Percentiles rank a stretch among this genome's conserved stretches.
These are phyloP conservation scores for Aspergillus sp. DNA, from an alignment of 2,329 filamentous ascomycete genomes.

Conservation along the genomic window DNA sequence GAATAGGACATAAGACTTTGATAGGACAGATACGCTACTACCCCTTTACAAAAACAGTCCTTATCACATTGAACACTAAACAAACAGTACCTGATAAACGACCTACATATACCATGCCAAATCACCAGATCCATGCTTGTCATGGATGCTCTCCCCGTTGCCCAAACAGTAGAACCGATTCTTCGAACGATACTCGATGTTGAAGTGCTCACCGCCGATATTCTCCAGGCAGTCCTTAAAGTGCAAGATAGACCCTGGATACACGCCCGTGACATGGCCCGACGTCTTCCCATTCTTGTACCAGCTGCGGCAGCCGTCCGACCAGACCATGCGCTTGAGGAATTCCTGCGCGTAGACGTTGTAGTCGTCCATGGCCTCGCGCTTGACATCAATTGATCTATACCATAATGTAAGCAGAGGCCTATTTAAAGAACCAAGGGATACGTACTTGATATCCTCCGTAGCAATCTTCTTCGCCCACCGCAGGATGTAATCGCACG, in stretches of 20 bases:
- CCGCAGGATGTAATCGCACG: slow-evolving; percentile 29
- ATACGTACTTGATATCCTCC: slow-evolving; percentile 30
- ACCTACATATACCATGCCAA: slow-evolving; percentile 6
- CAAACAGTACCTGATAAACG: background rate
- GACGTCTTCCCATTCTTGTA: slow-evolving; percentile 12
- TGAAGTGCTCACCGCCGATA: slow-evolving; percentile 22
- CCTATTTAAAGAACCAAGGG: background rate
- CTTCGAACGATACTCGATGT: slow-evolving; percentile 15
- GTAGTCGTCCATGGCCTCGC: slow-evolving; percentile 30
- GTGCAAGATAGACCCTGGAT: slow-evolving; percentile 14
- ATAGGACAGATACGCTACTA: no score
- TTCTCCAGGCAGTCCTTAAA: slow-evolving; percentile 17
- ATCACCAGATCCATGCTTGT: slow-evolving; percentile 34
- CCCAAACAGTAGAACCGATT: slow-evolving; percentile 21
- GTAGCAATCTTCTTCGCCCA: slow-evolving; percentile 31
- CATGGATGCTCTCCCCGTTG: slow-evolving; percentile 25
- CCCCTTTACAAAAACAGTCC: no score
- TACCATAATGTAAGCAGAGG: background rate
- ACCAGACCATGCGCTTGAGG: slow-evolving; percentile 31
- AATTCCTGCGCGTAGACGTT: slow-evolving; percentile 34
- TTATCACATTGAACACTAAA: background rate
- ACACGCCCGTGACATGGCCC: slow-evolving; percentile 16
- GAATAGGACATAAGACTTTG: no score
- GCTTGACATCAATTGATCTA: slow-evolving; percentile 26
- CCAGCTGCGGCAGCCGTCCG: slow-evolving; percentile 7